Evolutionary conservation across 1,284 basidiomycete genomes (phyloP).

Genomic region (Cystobasidium sp.): DNA sequence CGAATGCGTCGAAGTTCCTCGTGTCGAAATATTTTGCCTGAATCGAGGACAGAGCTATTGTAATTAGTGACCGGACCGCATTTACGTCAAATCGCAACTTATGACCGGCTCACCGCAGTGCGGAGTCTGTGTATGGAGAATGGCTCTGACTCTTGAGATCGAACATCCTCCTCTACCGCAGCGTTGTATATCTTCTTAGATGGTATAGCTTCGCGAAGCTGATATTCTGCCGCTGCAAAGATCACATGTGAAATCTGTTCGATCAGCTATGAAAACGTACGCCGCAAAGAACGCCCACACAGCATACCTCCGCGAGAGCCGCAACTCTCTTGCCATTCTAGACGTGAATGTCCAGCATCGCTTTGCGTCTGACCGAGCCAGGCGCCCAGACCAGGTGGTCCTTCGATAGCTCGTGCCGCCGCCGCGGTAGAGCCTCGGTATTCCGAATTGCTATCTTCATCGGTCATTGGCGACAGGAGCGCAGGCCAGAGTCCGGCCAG

Average conservation of each 20-base stretch:
- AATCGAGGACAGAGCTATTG: background rate
- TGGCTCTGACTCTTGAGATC: background rate
- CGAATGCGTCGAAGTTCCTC: slow-evolving; percentile 12
- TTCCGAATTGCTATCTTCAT: background rate
- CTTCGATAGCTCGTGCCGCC: background rate
- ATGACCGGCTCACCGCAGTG: background rate
- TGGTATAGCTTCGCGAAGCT: slow-evolving; percentile 4
- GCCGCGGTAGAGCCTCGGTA: no score
- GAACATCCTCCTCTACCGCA: slow-evolving; percentile 15
- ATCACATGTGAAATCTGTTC: background rate
- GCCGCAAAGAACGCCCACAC: background rate
- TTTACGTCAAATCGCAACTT: background rate
- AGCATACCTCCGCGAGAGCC: background rate
- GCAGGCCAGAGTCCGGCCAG: background rate
- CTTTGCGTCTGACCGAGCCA: background rate
- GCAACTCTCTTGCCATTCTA: slow-evolving; percentile 12
- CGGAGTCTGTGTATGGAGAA: slow-evolving; percentile 7
- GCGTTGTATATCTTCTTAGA: slow-evolving; percentile 6
- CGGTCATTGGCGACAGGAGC: slow-evolving; percentile 5
- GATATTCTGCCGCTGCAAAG: background rate
- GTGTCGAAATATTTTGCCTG: slow-evolving; percentile 5
- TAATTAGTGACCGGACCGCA: background rate
- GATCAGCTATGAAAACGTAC: background rate
- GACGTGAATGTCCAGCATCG: background rate
- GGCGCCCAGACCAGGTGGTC: slow-evolving; percentile 15